phyloP scores from a whole-genome alignment of 73 alveolate genomes.

The Paramecium biaurelia region DNA sequence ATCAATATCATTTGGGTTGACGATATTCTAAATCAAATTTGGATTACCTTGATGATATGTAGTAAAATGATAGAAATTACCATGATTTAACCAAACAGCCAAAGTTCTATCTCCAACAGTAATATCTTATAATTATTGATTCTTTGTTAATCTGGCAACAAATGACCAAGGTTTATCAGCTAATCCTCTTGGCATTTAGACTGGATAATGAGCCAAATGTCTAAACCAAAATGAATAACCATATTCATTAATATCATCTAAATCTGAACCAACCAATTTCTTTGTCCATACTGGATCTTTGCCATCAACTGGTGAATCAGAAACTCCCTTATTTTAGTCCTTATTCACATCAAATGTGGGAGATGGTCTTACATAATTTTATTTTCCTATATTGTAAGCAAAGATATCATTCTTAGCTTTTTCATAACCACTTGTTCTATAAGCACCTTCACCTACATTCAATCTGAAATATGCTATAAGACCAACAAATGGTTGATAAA shows the following conservation, averaged over 20 bases:
- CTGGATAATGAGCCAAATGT: slow-evolving; percentile 11
- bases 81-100: not conserved
- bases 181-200: not conserved
- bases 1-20: slow-evolving; percentile 16
- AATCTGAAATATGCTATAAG: not conserved
- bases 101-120: slow-evolving; percentile 26
- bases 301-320: slow-evolving; percentile 13
- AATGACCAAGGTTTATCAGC: not conserved
- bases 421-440: not conserved
- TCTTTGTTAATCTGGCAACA: slow-evolving; percentile 31
- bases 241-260: slow-evolving; percentile 6
- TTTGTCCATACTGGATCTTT: slow-evolving; percentile 12
- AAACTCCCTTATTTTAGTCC: not conserved
- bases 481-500: not conserved
- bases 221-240: slow-evolving; percentile 37
- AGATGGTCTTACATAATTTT: not conserved
- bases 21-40: not conserved
- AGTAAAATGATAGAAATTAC: slow-evolving; percentile 32
- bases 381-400: not conserved
- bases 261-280: not conserved
- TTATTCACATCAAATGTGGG: not conserved
- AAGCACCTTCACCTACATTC: slow-evolving; percentile 46
- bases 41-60: slow-evolving; percentile 9
- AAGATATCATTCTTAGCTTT: not conserved
- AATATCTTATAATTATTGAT: not conserved